A percentile compares a stretch with the other conserved stretches of the same genome.
Conservation (phyloP, 371 early-diverging fungal genomes). For the Apophysomyces sp. region DNA sequence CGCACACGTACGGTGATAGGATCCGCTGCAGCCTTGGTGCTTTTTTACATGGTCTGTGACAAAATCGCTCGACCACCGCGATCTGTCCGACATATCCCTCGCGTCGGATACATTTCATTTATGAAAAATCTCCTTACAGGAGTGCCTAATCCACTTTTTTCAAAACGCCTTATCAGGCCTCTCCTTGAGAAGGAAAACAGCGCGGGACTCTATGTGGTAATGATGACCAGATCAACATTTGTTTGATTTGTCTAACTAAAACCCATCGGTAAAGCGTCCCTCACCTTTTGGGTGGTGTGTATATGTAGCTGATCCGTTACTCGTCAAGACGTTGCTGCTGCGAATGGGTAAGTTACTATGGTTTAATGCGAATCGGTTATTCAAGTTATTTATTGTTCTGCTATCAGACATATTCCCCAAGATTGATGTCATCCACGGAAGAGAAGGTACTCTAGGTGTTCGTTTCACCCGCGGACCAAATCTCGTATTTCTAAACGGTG, state of each 20-base stretch:
- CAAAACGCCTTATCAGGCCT: neutral
- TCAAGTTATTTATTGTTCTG: too few species aligned
- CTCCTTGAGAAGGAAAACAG: neutral
- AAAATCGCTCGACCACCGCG: neutral
- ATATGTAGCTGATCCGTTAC: neutral
- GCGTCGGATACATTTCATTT: neutral
- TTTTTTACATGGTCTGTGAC: neutral
- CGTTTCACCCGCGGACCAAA: conserved; percentile 23
- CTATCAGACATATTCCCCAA: conserved; percentile 23
- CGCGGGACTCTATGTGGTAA: conserved; percentile 6
- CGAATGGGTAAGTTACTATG: neutral
- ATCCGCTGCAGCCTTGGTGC: neutral
- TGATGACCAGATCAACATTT: too few species aligned
- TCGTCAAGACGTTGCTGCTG: conserved; percentile 3
- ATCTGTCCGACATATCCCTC: conserved; percentile 4
- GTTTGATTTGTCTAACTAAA: too few species aligned
- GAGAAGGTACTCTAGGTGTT: conserved; percentile 14
- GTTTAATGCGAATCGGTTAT: neutral
- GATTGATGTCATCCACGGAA: neutral
- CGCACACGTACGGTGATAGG: neutral
- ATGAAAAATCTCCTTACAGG: neutral
- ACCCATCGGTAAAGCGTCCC: conserved; percentile 3
- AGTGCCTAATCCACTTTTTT: neutral
- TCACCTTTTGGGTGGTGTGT: conserved; percentile 8
- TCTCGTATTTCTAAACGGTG: conserved; percentile 24